Evolutionary conservation across 2,329 filamentous ascomycete species (phyloP).

Genomic region (Pyricularia grisea): DNA sequence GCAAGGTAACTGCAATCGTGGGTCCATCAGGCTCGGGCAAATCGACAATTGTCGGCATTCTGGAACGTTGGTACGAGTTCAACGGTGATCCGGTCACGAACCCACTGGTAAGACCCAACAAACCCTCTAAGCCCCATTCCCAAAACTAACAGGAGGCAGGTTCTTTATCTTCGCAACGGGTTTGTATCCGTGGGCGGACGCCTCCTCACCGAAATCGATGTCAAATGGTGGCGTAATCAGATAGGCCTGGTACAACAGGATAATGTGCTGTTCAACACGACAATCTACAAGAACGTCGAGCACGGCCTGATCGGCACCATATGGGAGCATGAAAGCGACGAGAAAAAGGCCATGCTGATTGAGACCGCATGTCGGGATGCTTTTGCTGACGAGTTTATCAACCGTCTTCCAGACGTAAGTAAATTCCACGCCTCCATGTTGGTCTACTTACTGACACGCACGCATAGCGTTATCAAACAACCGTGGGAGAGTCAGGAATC

Average conservation of each 20-base stretch:
- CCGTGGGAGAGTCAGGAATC: constrained; percentile 49
- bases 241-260: constrained; percentile 35
- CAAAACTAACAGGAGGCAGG: constrained; percentile 6
- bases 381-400: constrained; percentile 62
- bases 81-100: constrained; percentile 28
- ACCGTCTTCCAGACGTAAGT: constrained; percentile 45
- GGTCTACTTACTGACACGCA: too few relatives aligned
- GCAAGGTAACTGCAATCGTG: constrained; percentile 69
- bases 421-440: not conserved
- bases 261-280: constrained; percentile 32
- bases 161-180: constrained; percentile 15
- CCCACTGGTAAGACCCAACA: constrained; percentile 6
- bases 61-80: constrained; percentile 63
- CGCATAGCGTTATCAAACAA: constrained; percentile 37
- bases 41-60: constrained; percentile 62
- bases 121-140: not conserved
- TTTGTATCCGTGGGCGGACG: constrained; percentile 14
- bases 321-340: constrained; percentile 24
- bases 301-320: constrained; percentile 36
- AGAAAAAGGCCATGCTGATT: constrained; percentile 45
- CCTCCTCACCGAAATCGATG: constrained; percentile 35
- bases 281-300: constrained; percentile 44
- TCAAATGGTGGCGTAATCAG: constrained; percentile 45
- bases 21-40: constrained; percentile 79
- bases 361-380: constrained; percentile 56